These are phyloP conservation scores for Arachis hypogaea DNA, from an alignment of 306 rosid genomes.

Conservation along the genomic window DNA sequence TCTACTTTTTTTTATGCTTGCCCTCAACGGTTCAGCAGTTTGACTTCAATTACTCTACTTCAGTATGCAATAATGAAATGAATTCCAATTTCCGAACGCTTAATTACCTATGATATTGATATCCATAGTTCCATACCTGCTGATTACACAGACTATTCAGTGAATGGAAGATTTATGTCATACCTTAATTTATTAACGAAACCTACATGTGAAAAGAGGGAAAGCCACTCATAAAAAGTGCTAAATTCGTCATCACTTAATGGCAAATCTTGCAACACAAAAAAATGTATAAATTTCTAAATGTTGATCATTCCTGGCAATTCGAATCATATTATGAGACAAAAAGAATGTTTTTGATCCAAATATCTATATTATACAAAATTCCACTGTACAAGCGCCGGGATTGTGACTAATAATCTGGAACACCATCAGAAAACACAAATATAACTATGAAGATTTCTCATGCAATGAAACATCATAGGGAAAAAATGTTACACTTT, in stretches of 20 bases:
- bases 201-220: neutral
- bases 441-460: conserved; percentile 38
- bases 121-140: neutral
- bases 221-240: neutral
- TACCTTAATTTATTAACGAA: neutral
- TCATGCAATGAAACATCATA: conserved; percentile 32
- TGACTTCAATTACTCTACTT: too few species aligned
- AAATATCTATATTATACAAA: conserved; percentile 45
- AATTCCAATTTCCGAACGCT: too few species aligned
- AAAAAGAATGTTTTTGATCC: conserved; percentile 39
- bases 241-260: neutral
- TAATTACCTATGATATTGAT: too few species aligned
- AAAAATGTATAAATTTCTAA: conserved; percentile 2
- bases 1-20: too few species aligned
- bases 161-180: neutral
- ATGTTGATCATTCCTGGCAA: conserved; percentile 33
- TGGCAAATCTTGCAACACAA: neutral
- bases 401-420: conserved; percentile 31
- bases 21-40: too few species aligned
- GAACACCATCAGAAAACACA: conserved; percentile 34
- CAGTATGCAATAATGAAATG: too few species aligned
- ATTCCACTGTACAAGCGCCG: conserved; percentile 57
- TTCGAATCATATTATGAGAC: conserved; percentile 33
- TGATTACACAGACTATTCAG: neutral
- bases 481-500: conserved; percentile 45